These are phyloP conservation scores for Peziza echinospora DNA, from an alignment of 495 filamentous ascomycete genomes.

Conservation along the genomic window DNA sequence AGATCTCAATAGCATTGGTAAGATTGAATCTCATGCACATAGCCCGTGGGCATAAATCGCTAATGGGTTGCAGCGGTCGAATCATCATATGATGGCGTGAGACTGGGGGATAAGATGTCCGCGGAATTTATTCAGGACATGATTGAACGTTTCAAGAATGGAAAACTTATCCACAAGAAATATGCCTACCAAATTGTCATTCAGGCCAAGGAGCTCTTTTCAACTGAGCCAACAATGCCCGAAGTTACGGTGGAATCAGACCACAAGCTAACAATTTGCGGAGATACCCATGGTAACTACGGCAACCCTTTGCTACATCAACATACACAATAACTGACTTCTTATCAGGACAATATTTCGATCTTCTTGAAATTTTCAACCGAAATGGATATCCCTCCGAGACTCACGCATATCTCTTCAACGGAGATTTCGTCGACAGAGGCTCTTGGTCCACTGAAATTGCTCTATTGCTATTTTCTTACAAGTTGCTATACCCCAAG, in stretches of 20 bases:
- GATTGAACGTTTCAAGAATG: slow-evolving; percentile 84
- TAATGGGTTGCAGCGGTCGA: slow-evolving; percentile 34
- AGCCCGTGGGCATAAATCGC: neutral
- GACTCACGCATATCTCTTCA: slow-evolving; percentile 87
- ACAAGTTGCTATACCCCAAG: slow-evolving; percentile 82
- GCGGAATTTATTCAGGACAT: slow-evolving; percentile 92
- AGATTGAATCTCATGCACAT: neutral
- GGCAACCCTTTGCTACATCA: too few relatives aligned
- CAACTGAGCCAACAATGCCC: slow-evolving; percentile 89
- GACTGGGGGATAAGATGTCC: slow-evolving; percentile 54
- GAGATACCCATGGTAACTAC: slow-evolving; percentile 87
- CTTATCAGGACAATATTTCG: slow-evolving; percentile 93
- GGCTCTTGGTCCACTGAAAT: slow-evolving; percentile 97
- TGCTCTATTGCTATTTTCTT: slow-evolving; percentile 77
- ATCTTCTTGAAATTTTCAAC: slow-evolving; percentile 87
- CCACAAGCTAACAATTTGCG: slow-evolving; percentile 74
- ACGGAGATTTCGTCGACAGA: slow-evolving; percentile 95
- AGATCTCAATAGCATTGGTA: slow-evolving; percentile 57
- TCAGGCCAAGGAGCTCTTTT: slow-evolving; percentile 70
- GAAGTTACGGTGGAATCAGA: slow-evolving; percentile 65
- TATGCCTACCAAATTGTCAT: slow-evolving; percentile 93
- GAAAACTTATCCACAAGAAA: slow-evolving; percentile 86
- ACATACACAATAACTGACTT: slow-evolving; percentile 14
- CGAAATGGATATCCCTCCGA: slow-evolving; percentile 67
- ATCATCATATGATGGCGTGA: slow-evolving; percentile 60